Conservation (phyloP, 2,329 filamentous ascomycete species). For the Claviceps sp. region DNA sequence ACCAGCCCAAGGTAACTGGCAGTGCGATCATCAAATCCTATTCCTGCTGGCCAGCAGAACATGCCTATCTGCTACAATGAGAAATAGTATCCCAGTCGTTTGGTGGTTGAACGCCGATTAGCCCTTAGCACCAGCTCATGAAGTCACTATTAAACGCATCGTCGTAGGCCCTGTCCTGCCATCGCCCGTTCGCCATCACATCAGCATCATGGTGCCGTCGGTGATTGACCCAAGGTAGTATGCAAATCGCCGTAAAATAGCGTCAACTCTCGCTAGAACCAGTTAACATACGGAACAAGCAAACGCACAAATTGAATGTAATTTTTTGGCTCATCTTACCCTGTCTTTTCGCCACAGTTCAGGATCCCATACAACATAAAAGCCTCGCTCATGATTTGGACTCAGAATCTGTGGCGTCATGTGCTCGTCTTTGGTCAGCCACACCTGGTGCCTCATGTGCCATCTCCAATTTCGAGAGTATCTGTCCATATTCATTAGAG, state of each 20-base stretch:
- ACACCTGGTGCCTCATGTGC: slow-evolving; percentile 53
- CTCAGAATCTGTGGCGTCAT: slow-evolving; percentile 49
- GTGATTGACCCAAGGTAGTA: slow-evolving; percentile 25
- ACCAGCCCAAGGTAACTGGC: slow-evolving; percentile 12
- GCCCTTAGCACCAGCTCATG: slow-evolving; percentile 9
- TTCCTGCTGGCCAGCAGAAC: slow-evolving; percentile 15
- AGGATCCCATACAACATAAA: slow-evolving; percentile 53
- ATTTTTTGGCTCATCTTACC: slow-evolving; percentile 40
- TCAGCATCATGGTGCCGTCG: slow-evolving; percentile 14
- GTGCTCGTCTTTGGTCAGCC: slow-evolving; percentile 54
- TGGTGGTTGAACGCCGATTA: slow-evolving; percentile 20
- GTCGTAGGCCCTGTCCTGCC: slow-evolving; percentile 3
- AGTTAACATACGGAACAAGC: slow-evolving; percentile 3
- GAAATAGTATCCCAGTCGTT: slow-evolving; percentile 16
- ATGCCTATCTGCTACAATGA: slow-evolving; percentile 16
- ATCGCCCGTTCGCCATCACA: background rate
- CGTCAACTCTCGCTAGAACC: slow-evolving; percentile 44
- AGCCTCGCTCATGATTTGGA: slow-evolving; percentile 47
- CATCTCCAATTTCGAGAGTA: slow-evolving; percentile 54
- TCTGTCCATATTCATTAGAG: slow-evolving; percentile 21
- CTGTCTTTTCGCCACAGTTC: slow-evolving; percentile 49
- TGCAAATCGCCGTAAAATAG: slow-evolving; percentile 50
- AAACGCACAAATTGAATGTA: slow-evolving; percentile 7
- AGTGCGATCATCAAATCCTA: slow-evolving; percentile 13
- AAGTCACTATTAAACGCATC: slow-evolving; percentile 7